phyloP scores from a whole-genome alignment of 2,329 filamentous ascomycete genomes.

The Cordyceps javanica region DNA sequence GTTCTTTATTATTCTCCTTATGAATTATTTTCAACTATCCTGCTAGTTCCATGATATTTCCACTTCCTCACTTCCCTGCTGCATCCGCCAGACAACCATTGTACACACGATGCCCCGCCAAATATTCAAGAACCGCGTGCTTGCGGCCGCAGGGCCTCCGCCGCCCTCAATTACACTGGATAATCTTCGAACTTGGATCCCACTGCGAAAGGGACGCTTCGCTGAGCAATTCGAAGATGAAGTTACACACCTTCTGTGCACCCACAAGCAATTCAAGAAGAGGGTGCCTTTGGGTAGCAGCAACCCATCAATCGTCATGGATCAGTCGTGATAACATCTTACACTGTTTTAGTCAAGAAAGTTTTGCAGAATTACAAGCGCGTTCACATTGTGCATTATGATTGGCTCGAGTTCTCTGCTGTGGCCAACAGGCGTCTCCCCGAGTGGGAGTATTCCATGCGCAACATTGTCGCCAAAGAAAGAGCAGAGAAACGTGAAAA shows the following conservation, averaged over 20 bases:
- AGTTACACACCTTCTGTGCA: constrained; percentile 70
- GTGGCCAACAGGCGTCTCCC: constrained; percentile 25
- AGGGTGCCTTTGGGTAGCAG: constrained; percentile 29
- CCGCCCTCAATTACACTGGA: constrained; percentile 40
- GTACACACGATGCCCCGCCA: constrained; percentile 24
- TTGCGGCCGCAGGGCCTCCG: constrained; percentile 56
- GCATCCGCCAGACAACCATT: background rate
- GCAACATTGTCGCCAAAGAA: constrained; percentile 23
- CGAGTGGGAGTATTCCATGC: constrained; percentile 38
- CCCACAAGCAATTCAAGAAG: constrained; percentile 53
- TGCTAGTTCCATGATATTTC: background rate
- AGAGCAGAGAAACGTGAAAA: constrained; percentile 26
- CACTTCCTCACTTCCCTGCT: background rate
- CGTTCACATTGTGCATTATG: constrained; percentile 38
- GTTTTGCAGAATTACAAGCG: constrained; percentile 30
- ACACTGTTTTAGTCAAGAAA: constrained; percentile 26
- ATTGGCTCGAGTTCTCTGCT: constrained; percentile 48
- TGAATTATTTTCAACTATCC: background rate
- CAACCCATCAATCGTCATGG: background rate
- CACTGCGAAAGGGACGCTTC: constrained; percentile 54
- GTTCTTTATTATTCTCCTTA: background rate
- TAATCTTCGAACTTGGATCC: constrained; percentile 62
- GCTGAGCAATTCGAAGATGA: constrained; percentile 40
- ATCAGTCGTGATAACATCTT: background rate
- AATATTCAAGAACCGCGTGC: constrained; percentile 46